Conservation (phyloP, 257 asterid species). For the Primulina tabacum region DNA sequence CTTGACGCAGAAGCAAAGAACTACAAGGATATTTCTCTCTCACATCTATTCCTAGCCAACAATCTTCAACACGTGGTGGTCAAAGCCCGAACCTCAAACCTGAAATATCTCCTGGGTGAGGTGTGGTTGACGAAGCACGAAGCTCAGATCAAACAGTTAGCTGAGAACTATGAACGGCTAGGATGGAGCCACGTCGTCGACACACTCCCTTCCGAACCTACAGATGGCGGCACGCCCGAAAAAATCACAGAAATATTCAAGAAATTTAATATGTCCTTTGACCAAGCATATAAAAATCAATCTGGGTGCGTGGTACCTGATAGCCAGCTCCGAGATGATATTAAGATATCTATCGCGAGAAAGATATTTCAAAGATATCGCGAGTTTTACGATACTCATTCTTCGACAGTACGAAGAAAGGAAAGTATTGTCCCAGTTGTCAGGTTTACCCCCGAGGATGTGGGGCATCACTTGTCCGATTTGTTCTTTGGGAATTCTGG, state of each 20-base stretch:
- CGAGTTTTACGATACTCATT: constrained; percentile 48
- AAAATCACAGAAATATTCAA: constrained; percentile 47
- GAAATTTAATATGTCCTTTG: constrained; percentile 59
- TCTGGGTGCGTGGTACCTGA: constrained; percentile 54
- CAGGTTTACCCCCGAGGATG: constrained; percentile 69
- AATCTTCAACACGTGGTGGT: constrained; percentile 30
- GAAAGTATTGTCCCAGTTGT: constrained; percentile 33
- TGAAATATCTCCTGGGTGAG: constrained; percentile 35
- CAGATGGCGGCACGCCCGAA: constrained; percentile 32
- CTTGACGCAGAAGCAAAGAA: constrained; percentile 34
- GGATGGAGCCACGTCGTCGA: constrained; percentile 72
- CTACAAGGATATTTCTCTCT: constrained; percentile 35
- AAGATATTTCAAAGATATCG: constrained; percentile 46
- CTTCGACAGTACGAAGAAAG: constrained; percentile 31
- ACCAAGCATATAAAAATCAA: constrained; percentile 63
- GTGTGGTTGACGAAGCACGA: constrained; percentile 40
- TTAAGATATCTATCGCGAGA: constrained; percentile 48
- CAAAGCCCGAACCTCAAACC: constrained; percentile 31
- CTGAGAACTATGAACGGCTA: constrained; percentile 27
- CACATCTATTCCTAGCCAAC: constrained; percentile 42
- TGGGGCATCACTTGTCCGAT: constrained; percentile 57
- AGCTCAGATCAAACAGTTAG: constrained; percentile 27
- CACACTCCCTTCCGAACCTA: constrained; percentile 46
- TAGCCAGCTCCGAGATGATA: constrained; percentile 56
- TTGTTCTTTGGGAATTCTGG: constrained; percentile 46